A percentile compares a stretch with the other conserved stretches of the same genome.
Evolutionary conservation across 2,329 filamentous ascomycete species (phyloP).

Genomic region (Colletotrichum eremochloae): DNA sequence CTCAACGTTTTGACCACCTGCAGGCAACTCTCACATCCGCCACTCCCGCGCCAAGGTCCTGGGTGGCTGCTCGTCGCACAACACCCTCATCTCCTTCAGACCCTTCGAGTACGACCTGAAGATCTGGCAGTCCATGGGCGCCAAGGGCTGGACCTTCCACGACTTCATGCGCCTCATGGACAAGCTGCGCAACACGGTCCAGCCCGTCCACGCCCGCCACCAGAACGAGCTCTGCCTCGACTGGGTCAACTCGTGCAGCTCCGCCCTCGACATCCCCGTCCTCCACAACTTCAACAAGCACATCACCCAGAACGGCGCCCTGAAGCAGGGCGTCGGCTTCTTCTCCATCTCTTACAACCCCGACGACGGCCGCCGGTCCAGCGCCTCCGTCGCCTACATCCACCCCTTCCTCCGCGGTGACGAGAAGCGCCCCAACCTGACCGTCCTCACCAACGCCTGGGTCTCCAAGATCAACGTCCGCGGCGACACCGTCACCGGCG

Average conservation of each 20-base stretch:
- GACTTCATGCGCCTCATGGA: conserved; percentile 85
- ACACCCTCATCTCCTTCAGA: conserved; percentile 92
- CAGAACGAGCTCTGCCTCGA: conserved; percentile 92
- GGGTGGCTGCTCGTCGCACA: conserved; percentile 93
- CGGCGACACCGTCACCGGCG: conserved; percentile 77
- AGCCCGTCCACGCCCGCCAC: conserved; percentile 87
- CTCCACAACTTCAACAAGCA: conserved; percentile 89
- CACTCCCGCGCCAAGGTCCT: conserved; percentile 94
- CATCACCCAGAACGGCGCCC: conserved; percentile 78
- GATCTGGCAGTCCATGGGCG: conserved; percentile 85
- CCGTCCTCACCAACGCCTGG: conserved; percentile 88
- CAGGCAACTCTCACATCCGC: conserved; percentile 90
- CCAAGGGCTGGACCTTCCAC: conserved; percentile 88
- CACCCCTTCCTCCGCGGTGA: conserved; percentile 89
- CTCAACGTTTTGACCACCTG: conserved; percentile 10
- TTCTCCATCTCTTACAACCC: conserved; percentile 94
- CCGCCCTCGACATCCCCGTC: conserved; percentile 83
- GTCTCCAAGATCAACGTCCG: conserved; percentile 84
- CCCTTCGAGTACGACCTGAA: conserved; percentile 91
- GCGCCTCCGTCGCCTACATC: conserved; percentile 91
- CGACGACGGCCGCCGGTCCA: conserved; percentile 85
- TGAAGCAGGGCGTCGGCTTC: conserved; percentile 86
- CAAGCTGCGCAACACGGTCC: conserved; percentile 89
- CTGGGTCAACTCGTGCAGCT: conserved; percentile 86
- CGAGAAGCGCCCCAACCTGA: conserved; percentile 86